phyloP scores from a whole-genome alignment of 225 moss, liverwort and hornwort species.

The Pleurozium schreberi region DNA sequence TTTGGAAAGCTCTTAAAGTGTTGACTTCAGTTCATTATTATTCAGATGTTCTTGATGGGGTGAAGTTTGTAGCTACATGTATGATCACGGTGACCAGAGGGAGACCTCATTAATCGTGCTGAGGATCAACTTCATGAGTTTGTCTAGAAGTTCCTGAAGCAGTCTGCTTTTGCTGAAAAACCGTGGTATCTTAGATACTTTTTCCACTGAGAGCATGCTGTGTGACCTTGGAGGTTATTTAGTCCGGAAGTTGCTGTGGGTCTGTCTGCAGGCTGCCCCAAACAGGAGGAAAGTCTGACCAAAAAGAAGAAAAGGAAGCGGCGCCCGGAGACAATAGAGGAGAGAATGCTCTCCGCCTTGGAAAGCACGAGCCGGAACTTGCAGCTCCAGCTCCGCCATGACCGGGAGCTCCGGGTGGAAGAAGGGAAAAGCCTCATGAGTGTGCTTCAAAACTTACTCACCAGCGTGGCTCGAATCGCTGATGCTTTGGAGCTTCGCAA shows the following conservation, averaged over 20 bases:
- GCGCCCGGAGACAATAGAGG: slow-evolving; percentile 34
- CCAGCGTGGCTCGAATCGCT: slow-evolving; percentile 35
- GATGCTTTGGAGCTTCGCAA: slow-evolving; percentile 46
- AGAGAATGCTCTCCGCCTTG: slow-evolving; percentile 32
- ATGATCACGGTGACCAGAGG: background rate
- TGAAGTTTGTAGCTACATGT: background rate
- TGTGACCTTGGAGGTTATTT: background rate
- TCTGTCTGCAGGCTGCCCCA: slow-evolving; percentile 13
- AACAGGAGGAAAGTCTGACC: slow-evolving; percentile 29
- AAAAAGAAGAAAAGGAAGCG: slow-evolving; percentile 43
- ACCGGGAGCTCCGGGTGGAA: slow-evolving; percentile 49
- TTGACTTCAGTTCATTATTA: background rate
- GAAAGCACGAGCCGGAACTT: slow-evolving; percentile 35
- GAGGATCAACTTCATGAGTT: background rate
- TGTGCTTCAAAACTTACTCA: slow-evolving; percentile 33
- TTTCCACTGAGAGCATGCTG: background rate
- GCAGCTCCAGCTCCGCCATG: slow-evolving; percentile 43
- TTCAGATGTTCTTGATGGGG: background rate
- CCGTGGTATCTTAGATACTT: background rate
- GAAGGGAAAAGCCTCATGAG: slow-evolving; percentile 42
- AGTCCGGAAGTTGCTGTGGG: background rate
- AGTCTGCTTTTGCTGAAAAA: background rate
- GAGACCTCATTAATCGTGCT: background rate
- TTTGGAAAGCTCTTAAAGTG: background rate
- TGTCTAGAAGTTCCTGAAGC: background rate